Evolutionary conservation across 208 protist species (phyloP).

Genomic region (Crithidia brevicula): DNA sequence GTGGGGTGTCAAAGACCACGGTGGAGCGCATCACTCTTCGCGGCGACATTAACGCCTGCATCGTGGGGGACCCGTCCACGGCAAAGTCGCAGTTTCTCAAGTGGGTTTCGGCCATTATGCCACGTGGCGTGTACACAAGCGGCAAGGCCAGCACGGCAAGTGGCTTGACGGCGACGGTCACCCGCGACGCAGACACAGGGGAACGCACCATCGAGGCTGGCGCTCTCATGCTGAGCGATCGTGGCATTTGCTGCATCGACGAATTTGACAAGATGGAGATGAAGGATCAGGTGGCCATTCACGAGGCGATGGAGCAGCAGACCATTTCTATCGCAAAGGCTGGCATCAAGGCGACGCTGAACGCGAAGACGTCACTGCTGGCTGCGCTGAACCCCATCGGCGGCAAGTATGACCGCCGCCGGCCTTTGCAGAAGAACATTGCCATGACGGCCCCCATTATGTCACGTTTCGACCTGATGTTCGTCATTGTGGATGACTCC

Average conservation of each 20-base stretch:
- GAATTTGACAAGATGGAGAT: constrained; percentile 99
- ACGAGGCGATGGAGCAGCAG: constrained; percentile 99
- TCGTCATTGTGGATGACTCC: constrained; percentile 98
- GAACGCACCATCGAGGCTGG: constrained; percentile 99
- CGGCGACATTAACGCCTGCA: constrained; percentile 99
- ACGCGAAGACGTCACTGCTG: constrained; percentile 98
- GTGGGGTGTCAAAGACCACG: constrained; percentile 98
- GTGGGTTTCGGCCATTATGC: constrained; percentile 94
- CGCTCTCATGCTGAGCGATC: constrained; percentile 99
- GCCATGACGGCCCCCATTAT: constrained; percentile 98
- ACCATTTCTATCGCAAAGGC: constrained; percentile 99
- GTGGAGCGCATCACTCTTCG: constrained; percentile 93
- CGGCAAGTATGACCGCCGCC: constrained; percentile 95
- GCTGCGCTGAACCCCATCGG: constrained; percentile 99
- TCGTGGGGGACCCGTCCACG: constrained; percentile 99
- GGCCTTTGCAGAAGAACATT: constrained; percentile 94
- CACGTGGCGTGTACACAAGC: constrained; percentile 98
- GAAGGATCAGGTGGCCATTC: constrained; percentile 99
- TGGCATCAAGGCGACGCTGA: constrained; percentile 98
- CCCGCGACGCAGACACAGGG: constrained; percentile 98
- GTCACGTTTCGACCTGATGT: constrained; percentile 99
- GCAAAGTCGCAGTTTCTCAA: constrained; percentile 99
- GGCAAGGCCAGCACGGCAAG: constrained; percentile 98
- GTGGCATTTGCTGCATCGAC: constrained; percentile 99
- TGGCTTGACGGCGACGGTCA: constrained; percentile 98